phyloP scores from a whole-genome alignment of 495 filamentous ascomycete species.

The Baudoinia panamericana region DNA sequence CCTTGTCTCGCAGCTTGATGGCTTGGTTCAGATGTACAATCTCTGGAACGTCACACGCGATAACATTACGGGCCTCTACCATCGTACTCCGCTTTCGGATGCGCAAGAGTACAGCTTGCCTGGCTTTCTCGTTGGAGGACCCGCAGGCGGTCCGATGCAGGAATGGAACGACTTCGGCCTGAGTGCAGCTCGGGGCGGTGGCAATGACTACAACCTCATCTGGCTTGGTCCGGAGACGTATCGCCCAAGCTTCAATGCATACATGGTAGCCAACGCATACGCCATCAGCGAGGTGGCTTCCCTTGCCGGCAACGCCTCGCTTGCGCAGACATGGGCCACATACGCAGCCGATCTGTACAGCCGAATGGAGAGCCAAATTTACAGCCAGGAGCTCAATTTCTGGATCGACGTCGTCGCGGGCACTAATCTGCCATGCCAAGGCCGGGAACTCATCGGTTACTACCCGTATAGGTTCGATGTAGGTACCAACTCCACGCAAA shows the following conservation, averaged over 20 bases:
- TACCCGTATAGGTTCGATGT: conserved; percentile 34
- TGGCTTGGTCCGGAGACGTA: conserved; percentile 34
- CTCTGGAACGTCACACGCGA: conserved; percentile 31
- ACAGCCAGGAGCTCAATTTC: conserved; percentile 32
- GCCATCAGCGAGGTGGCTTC: conserved; percentile 31
- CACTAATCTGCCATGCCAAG: conserved; percentile 28
- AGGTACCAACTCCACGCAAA: conserved; percentile 27
- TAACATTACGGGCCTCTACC: conserved; percentile 30
- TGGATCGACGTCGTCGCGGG: conserved; percentile 36
- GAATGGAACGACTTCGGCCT: conserved; percentile 21
- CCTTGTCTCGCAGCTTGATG: conserved; percentile 29
- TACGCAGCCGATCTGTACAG: conserved; percentile 27
- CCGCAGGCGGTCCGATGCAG: conserved; percentile 18
- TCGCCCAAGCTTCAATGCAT: conserved; percentile 34
- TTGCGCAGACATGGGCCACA: conserved; percentile 25
- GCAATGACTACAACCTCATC: conserved; percentile 25
- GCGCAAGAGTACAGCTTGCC: conserved; percentile 36
- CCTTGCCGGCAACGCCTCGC: conserved; percentile 22
- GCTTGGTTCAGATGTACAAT: conserved; percentile 32
- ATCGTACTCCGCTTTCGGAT: conserved; percentile 33
- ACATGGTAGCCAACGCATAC: conserved; percentile 36
- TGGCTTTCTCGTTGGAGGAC: conserved; percentile 30
- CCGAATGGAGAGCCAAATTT: conserved; percentile 31
- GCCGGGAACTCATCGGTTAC: conserved; percentile 33
- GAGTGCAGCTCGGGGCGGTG: conserved; percentile 9